These are phyloP conservation scores for Bacterosira constricta DNA, from an alignment of 108 stramenopile species.

Conservation along the genomic window DNA sequence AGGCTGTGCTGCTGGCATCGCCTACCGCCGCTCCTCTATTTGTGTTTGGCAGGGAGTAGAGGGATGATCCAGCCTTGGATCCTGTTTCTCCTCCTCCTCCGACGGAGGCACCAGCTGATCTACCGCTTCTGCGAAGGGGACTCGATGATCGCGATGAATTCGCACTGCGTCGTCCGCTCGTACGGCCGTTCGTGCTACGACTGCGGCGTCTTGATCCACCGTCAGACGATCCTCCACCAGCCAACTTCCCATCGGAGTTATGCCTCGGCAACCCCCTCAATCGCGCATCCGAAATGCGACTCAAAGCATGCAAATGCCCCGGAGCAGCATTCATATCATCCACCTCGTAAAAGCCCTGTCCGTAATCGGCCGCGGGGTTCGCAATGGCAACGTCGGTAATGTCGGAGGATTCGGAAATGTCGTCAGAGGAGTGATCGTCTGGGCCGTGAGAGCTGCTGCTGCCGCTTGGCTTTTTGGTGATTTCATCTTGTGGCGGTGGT, in stretches of 20 bases:
- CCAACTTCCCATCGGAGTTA: constrained; percentile 7
- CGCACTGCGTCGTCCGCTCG: not conserved
- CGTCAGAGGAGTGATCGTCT: not conserved
- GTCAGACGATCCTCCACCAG: not conserved
- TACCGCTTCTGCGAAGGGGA: not conserved
- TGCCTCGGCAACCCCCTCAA: constrained; percentile 7
- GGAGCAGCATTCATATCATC: constrained; percentile 35
- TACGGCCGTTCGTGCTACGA: not conserved
- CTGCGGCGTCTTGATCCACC: not conserved
- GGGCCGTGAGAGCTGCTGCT: not conserved
- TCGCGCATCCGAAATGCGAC: constrained; percentile 10
- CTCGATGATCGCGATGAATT: constrained; percentile 11
- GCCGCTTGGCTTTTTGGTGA: not conserved
- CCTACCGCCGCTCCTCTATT: not conserved
- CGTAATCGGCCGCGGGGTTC: too few relatives aligned
- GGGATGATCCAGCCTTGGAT: not conserved
- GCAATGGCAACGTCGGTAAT: not conserved
- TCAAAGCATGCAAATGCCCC: constrained; percentile 37
- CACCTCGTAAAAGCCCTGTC: not conserved
- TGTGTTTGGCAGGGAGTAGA: not conserved
- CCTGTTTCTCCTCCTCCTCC: not conserved
- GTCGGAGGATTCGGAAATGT: not conserved
- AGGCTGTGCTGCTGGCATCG: not conserved
- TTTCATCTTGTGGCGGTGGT: too few relatives aligned
- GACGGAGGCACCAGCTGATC: not conserved